Base-by-base conservation (phyloP, 2,329 filamentous ascomycete species). In the Ramularia endophylla region DNA sequence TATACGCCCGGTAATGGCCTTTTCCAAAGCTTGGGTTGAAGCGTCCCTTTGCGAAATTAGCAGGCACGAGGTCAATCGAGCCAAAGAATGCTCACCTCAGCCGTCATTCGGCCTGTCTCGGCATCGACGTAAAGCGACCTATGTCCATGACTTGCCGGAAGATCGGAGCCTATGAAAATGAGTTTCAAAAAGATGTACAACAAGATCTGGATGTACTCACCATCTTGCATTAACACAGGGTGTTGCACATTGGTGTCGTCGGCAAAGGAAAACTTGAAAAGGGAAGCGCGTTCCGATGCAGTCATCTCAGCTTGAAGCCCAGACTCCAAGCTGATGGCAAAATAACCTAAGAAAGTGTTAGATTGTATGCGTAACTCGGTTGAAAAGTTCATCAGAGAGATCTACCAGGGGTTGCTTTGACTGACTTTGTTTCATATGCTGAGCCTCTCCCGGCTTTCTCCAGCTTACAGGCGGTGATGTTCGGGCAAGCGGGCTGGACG, bases 21-120 rank as follows among this genome's bases (percentile, higher is more conserved):
- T 70, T 63, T 12, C 78, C 79, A 51, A 83, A 82, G 31, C 74
- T 79, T 1, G 79, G 77, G n/a, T 67, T 56, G 51, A 81, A 82
- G 0, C 63, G 69, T 5, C 75, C 78, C 40, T 25, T 25, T 25
- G n/a, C n/a, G n/a, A n/a, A n/a, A n/a, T n/a, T n/a, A n/a, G n/a
- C n/a, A n/a, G n/a, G n/a, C n/a, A n/a, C n/a, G n/a, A n/a, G n/a
- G n/a, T n/a, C 22, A 25, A 11, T 6, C 22, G 22, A 25, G 6
- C 22, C 6, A 25, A 11, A 25, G 22, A 6, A 25, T n/a, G 22
- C 22, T 25, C 22, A 25, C 22, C 22, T 74, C 72, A 4, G 77
- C 78, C 4, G 69, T 69, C 51, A 82, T 75, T 12, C 77, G 68
- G 1, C 73, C 74, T 0, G 67, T 67, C 7, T 65, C 56, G 1